Evolutionary conservation across 208 protist genomes (phyloP).

Genomic region (Strigomonas oncopelti): DNA sequence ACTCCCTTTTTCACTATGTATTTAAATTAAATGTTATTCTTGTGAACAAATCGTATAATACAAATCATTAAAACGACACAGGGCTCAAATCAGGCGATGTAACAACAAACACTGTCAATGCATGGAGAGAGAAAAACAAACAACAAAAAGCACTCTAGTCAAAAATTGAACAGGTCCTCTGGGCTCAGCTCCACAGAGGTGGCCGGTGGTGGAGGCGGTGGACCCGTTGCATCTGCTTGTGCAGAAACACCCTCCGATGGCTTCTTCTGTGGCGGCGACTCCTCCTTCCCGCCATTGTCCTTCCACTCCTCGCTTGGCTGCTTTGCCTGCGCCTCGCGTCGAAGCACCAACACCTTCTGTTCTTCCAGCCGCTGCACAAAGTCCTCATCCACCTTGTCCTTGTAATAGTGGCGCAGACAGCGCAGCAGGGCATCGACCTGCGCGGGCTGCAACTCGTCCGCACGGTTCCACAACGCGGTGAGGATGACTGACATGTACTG

Average conservation of each 20-base stretch:
- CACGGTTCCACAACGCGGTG: conserved; percentile 66
- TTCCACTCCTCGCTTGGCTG: background rate
- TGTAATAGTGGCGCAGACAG: conserved; percentile 58
- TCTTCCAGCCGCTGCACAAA: conserved; percentile 60
- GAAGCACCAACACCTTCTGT: conserved; percentile 28
- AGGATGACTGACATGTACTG: conserved; percentile 33
- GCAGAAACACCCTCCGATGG: background rate
- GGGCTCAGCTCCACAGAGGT: conserved; percentile 1
- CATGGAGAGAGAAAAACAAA: background rate
- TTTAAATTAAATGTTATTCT: background rate
- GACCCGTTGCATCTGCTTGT: background rate
- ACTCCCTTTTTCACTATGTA: background rate
- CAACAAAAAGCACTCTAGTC: background rate
- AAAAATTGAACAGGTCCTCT: conserved; percentile 15
- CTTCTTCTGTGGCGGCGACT: background rate
- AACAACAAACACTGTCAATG: background rate
- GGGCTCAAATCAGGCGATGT: background rate
- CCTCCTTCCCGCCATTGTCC: background rate
- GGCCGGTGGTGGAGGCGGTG: background rate
- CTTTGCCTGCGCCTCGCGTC: background rate
- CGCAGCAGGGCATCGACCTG: conserved; percentile 62
- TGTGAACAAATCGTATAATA: conserved; percentile 2
- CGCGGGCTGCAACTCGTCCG: conserved; percentile 42
- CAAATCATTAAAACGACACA: background rate
- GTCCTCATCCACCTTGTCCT: conserved; percentile 53